These are phyloP conservation scores for Ophiocordyceps camponoti-floridani DNA, from an alignment of 2,329 filamentous ascomycete species.

Conservation along the genomic window DNA sequence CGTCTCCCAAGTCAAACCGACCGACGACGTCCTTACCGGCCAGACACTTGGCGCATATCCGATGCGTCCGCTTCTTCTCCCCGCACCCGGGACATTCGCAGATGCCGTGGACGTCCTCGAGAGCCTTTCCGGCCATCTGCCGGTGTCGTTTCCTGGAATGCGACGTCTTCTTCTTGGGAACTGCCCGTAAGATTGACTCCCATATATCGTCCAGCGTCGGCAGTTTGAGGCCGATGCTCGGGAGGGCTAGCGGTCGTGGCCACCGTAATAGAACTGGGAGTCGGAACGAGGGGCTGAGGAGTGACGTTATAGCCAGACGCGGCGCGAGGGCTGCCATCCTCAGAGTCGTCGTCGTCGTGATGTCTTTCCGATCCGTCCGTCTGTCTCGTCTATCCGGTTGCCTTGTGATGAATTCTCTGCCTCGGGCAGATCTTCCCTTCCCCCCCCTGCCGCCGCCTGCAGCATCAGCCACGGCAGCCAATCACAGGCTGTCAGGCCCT, in stretches of 20 bases:
- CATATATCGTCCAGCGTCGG: slow-evolving; percentile 61
- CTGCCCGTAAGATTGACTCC: slow-evolving; percentile 81
- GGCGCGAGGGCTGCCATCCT: slow-evolving; percentile 32
- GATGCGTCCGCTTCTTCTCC: slow-evolving; percentile 70
- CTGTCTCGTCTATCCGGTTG: too few relatives aligned
- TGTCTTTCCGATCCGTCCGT: neutral
- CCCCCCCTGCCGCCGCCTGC: too few relatives aligned
- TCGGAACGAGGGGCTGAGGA: slow-evolving; percentile 7
- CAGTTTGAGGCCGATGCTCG: slow-evolving; percentile 37
- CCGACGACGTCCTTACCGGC: slow-evolving; percentile 35
- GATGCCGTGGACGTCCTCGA: slow-evolving; percentile 76
- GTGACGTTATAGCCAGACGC: slow-evolving; percentile 25
- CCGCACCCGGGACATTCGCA: slow-evolving; percentile 87
- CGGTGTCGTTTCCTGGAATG: slow-evolving; percentile 88
- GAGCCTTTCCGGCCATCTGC: slow-evolving; percentile 85
- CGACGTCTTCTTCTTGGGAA: slow-evolving; percentile 97
- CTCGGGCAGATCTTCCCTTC: too few relatives aligned
- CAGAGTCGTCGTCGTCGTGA: too few relatives aligned
- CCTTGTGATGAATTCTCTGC: too few relatives aligned
- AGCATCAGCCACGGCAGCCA: too few relatives aligned
- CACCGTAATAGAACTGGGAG: slow-evolving; percentile 24
- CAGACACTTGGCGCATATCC: slow-evolving; percentile 76
- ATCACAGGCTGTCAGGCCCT: too few relatives aligned
- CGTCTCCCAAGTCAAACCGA: neutral
- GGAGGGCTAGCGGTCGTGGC: slow-evolving; percentile 34